Conservation (phyloP, 1,284 basidiomycete genomes). For the Earliella scabrosa region DNA sequence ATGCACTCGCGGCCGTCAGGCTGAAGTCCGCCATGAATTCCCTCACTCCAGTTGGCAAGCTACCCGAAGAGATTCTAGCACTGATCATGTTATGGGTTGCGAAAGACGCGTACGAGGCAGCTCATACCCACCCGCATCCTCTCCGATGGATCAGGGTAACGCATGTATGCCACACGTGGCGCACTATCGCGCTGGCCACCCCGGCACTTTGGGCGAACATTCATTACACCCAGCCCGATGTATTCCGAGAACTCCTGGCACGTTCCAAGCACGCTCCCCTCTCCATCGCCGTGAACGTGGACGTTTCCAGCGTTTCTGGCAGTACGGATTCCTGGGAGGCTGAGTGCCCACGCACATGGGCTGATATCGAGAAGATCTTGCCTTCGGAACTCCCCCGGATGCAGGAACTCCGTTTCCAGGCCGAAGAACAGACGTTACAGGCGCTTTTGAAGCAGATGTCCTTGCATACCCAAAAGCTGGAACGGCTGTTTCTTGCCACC, state of each 20-base stretch:
- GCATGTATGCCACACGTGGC: slow-evolving; percentile 21
- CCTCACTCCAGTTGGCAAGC: neutral
- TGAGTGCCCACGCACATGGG: no score
- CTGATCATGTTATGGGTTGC: neutral
- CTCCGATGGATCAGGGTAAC: slow-evolving; percentile 13
- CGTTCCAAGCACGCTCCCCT: slow-evolving; percentile 21
- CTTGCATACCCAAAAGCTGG: no score
- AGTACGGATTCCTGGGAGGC: neutral
- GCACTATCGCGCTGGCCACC: slow-evolving; percentile 9
- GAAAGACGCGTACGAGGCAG: neutral
- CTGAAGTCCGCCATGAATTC: neutral
- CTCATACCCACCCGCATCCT: neutral
- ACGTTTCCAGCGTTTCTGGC: neutral
- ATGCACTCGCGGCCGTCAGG: neutral
- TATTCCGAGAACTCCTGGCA: neutral
- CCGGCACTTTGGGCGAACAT: slow-evolving; percentile 18
- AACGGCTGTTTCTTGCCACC: no score
- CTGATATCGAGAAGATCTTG: no score
- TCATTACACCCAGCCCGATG: slow-evolving; percentile 1
- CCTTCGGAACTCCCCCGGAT: no score
- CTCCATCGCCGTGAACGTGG: neutral
- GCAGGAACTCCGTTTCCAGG: no score
- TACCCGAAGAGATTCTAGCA: neutral
- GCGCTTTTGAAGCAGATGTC: no score
- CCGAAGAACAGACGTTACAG: no score